Conservation (phyloP, 2,329 filamentous ascomycete species). For the Pestalotiopsis sp. region DNA sequence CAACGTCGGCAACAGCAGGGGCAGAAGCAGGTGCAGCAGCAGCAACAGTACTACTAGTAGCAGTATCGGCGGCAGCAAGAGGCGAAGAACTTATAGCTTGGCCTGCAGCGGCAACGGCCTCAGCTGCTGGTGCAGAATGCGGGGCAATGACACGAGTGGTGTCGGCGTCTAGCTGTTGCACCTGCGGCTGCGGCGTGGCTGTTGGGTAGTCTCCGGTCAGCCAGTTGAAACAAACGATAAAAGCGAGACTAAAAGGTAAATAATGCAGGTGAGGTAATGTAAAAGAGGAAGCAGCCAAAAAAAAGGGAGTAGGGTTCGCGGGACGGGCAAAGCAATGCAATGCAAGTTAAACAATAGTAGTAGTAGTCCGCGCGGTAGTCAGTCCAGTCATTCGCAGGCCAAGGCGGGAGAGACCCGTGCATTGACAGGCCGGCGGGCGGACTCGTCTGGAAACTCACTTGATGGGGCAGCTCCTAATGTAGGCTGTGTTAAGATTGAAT, state of each 20-base stretch:
- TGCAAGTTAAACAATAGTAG: background rate
- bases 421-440: background rate
- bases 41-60: background rate
- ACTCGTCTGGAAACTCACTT: background rate
- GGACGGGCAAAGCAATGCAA: background rate
- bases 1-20: background rate
- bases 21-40: background rate
- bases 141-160: constrained; percentile 18
- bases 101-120: constrained; percentile 6
- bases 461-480: background rate
- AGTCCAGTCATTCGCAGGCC: background rate
- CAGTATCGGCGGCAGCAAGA: background rate
- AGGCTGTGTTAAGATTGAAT: background rate
- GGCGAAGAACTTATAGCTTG: constrained; percentile 12
- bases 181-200: background rate
- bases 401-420: background rate
- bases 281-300: background rate
- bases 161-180: background rate
- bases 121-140: constrained; percentile 17
- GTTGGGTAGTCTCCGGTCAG: constrained; percentile 5
- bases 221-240: background rate
- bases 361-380: background rate
- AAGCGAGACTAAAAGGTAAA: background rate
- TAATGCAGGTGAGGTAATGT: background rate
- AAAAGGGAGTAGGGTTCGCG: background rate